Conservation (phyloP, 352 stramenopile genomes). For the Phytophthora agathidicida region DNA sequence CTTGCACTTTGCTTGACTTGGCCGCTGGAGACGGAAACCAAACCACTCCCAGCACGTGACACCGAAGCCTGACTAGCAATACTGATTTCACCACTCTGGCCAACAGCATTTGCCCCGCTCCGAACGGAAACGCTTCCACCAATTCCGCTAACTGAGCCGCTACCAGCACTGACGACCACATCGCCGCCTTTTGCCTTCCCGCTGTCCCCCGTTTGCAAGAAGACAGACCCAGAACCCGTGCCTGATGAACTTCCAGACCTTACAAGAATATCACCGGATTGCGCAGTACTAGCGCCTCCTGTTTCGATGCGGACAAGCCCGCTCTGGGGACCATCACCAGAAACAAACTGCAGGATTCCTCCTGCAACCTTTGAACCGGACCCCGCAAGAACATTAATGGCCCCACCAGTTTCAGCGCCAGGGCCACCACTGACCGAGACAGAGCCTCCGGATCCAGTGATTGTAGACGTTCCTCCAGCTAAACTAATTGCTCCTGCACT, state of each 20-base stretch:
- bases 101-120: conserved; percentile 15
- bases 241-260: conserved; percentile 12
- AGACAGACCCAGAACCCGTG: conserved; percentile 29
- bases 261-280: conserved; percentile 10
- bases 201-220: conserved; percentile 15
- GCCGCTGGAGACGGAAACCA: conserved; percentile 18
- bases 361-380: conserved; percentile 6
- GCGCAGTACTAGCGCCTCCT: not conserved
- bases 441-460: conserved; percentile 1
- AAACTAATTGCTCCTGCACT: conserved; percentile 10
- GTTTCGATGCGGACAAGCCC: conserved; percentile 18
- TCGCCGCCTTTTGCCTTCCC: conserved; percentile 14
- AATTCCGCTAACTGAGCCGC: conserved; percentile 19
- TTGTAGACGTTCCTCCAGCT: not conserved
- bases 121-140: conserved; percentile 12
- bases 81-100: conserved; percentile 34
- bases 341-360: conserved; percentile 11
- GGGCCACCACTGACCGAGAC: conserved; percentile 2
- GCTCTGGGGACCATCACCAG: conserved; percentile 9
- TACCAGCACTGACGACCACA: conserved; percentile 11
- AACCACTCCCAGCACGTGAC: conserved; percentile 7
- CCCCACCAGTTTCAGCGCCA: conserved; percentile 11
- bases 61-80: conserved; percentile 28
- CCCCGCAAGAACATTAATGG: conserved; percentile 5
- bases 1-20: conserved; percentile 11